Conservation (phyloP, 1,284 basidiomycete species). For the Trichosporon sp. region DNA sequence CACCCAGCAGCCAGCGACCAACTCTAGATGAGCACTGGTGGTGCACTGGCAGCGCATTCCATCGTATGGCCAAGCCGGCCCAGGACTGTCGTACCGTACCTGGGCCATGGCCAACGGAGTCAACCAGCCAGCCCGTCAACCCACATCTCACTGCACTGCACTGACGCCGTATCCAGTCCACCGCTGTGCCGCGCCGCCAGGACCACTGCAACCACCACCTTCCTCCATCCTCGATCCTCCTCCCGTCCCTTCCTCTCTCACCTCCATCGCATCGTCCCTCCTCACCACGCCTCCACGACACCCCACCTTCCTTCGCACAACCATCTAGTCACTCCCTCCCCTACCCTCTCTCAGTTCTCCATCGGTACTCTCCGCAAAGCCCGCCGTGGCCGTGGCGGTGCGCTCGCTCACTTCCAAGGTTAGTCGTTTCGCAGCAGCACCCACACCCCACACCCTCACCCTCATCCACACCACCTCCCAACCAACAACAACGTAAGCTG, state of each 20-base stretch:
- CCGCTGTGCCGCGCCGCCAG: background rate
- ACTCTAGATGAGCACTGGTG: background rate
- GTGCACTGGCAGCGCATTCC: background rate
- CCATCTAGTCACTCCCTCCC: conserved; percentile 3
- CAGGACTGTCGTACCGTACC: no score
- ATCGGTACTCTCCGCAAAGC: background rate
- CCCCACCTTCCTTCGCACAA: background rate
- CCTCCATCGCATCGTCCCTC: background rate
- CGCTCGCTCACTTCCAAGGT: background rate
- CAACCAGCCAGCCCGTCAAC: background rate
- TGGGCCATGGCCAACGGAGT: background rate
- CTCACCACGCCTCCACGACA: background rate
- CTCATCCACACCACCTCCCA: background rate
- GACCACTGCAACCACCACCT: background rate
- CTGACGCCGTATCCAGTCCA: background rate
- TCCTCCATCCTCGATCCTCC: background rate
- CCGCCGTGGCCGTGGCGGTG: conserved; percentile 3
- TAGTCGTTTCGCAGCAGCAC: background rate
- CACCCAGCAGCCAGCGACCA: no score
- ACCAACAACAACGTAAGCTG: background rate
- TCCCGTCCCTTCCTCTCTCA: background rate
- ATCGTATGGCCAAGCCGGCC: background rate
- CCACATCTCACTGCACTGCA: background rate
- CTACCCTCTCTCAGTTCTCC: background rate
- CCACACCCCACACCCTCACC: background rate